These are phyloP conservation scores for Acanthamoeba royreba DNA, from an alignment of 208 protist genomes.

Conservation along the genomic window DNA sequence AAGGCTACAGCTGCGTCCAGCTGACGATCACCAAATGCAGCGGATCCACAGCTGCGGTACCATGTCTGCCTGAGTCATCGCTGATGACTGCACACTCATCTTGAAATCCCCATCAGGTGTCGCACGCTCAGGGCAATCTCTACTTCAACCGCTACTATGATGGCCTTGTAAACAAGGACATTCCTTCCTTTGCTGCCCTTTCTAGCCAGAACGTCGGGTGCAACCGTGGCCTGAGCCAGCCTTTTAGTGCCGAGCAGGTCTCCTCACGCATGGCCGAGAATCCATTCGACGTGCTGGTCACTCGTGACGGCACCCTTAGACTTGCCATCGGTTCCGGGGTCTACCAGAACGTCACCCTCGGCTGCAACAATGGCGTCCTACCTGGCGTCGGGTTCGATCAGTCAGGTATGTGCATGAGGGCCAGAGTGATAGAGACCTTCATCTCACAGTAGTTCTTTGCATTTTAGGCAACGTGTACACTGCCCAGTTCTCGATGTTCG, in stretches of 20 bases:
- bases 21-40: background rate
- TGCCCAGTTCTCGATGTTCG: background rate
- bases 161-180: background rate
- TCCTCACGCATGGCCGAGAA: background rate
- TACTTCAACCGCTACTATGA: background rate
- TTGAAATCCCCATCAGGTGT: background rate
- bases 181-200: background rate
- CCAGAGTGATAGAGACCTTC: too few species aligned
- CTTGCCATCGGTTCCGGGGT: background rate
- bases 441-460: too few species aligned
- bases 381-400: background rate
- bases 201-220: background rate
- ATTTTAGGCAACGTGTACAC: background rate
- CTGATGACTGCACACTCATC: background rate
- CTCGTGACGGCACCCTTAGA: background rate
- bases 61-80: background rate
- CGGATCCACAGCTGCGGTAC: background rate
- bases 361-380: background rate
- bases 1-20: background rate
- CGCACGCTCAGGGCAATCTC: background rate
- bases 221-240: background rate
- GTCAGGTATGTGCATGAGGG: too few species aligned
- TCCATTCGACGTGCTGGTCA: background rate
- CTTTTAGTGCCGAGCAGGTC: background rate
- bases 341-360: background rate